Conservation (phyloP, 305 asterid species). For the Galium porrigens region DNA sequence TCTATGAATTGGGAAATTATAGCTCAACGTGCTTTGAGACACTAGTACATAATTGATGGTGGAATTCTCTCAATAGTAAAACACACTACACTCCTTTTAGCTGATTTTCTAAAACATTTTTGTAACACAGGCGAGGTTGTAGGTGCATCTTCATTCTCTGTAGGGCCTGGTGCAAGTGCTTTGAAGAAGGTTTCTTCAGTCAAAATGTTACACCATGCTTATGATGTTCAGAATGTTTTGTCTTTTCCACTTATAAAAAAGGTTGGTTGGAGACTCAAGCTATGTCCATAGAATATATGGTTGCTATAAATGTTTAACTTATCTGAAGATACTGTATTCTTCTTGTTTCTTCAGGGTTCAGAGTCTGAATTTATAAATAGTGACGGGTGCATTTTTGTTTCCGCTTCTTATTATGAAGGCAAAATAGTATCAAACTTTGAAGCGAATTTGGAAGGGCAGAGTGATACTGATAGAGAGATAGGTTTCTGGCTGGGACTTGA, state of each 20-base stretch:
- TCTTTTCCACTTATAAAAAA: constrained; percentile 53
- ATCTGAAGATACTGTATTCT: constrained; percentile 14
- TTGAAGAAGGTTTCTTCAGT: constrained; percentile 75
- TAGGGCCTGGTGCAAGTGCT: constrained; percentile 52
- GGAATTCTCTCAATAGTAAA: neutral
- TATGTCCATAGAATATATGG: neutral
- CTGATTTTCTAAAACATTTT: constrained; percentile 16
- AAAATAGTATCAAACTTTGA: constrained; percentile 41
- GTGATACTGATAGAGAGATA: constrained; percentile 44
- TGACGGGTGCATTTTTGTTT: constrained; percentile 47
- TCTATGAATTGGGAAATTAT: too few relatives aligned
- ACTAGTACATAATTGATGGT: neutral
- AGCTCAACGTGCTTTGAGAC: neutral
- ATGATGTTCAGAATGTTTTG: constrained; percentile 37
- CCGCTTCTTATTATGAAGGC: constrained; percentile 75
- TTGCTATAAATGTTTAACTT: neutral
- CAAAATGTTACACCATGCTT: constrained; percentile 71
- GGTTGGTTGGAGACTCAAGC: constrained; percentile 27
- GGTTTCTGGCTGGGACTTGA: constrained; percentile 86
- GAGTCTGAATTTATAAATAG: constrained; percentile 31
- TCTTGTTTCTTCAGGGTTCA: constrained; percentile 49
- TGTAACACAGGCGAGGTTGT: constrained; percentile 73
- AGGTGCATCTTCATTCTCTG: constrained; percentile 76
- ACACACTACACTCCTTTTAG: neutral
- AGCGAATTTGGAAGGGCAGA: constrained; percentile 32